These are phyloP conservation scores for Xylariaceae sp. DNA, from an alignment of 2,329 filamentous ascomycete species.

Conservation along the genomic window DNA sequence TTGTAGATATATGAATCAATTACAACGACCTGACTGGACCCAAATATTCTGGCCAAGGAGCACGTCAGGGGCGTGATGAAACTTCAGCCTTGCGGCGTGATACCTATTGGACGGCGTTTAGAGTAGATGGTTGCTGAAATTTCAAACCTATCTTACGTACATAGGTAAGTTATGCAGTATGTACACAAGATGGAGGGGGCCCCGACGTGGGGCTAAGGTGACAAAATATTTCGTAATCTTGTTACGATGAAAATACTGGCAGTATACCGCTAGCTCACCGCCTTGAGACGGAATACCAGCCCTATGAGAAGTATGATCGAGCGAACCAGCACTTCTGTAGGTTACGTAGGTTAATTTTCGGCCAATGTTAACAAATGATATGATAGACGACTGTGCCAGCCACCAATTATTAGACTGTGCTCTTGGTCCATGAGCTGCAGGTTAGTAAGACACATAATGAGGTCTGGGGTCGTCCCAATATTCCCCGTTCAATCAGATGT, in stretches of 20 bases:
- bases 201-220: constrained; percentile 11
- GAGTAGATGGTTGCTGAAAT: neutral
- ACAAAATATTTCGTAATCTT: constrained; percentile 8
- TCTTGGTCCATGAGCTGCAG: too few relatives aligned
- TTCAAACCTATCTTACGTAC: neutral
- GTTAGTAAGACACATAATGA: too few relatives aligned
- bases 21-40: neutral
- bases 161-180: constrained; percentile 1
- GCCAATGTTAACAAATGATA: neutral
- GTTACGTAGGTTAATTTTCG: neutral
- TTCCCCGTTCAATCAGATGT: too few relatives aligned
- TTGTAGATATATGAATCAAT: neutral
- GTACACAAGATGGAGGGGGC: constrained; percentile 3
- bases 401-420: neutral
- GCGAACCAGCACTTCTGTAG: too few relatives aligned
- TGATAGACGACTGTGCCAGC: neutral
- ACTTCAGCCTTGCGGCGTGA: constrained; percentile 23
- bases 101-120: neutral
- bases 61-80: constrained; percentile 1
- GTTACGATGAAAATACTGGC: too few relatives aligned
- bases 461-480: too few relatives aligned
- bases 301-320: too few relatives aligned
- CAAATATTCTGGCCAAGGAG: neutral
- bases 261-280: neutral
- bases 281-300: neutral